Percentiles rank a stretch among this genome's conserved stretches.
Conservation (phyloP, 345 rosid species). For the Cardamine resedifolia region DNA sequence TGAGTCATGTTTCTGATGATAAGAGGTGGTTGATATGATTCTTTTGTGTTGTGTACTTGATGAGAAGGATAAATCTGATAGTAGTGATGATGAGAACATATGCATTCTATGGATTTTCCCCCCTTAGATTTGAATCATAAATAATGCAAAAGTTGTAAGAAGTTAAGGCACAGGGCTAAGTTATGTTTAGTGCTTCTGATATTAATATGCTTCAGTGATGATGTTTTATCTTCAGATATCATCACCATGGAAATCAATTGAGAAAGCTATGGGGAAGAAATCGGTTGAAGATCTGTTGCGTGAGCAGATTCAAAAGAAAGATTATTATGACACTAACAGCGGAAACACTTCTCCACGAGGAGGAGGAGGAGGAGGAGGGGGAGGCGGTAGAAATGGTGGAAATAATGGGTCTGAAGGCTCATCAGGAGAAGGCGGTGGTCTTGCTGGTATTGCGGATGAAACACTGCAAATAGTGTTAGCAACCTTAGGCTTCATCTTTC, state of each 20-base stretch:
- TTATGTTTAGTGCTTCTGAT: slow-evolving; percentile 5
- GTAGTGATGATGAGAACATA: slow-evolving; percentile 40
- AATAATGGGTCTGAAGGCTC: slow-evolving; percentile 39
- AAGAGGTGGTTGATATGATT: neutral
- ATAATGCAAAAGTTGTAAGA: slow-evolving; percentile 1
- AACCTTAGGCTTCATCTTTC: slow-evolving; percentile 55
- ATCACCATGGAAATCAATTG: slow-evolving; percentile 48
- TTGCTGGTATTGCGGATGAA: slow-evolving; percentile 46
- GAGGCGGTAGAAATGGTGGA: slow-evolving; percentile 38
- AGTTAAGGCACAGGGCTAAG: neutral
- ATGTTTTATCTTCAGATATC: slow-evolving; percentile 40
- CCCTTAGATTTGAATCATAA: neutral
- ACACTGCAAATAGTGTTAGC: slow-evolving; percentile 61
- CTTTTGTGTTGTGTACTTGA: neutral
- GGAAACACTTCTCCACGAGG: slow-evolving; percentile 40
- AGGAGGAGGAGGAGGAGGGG: slow-evolving; percentile 37
- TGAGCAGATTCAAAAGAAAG: slow-evolving; percentile 53
- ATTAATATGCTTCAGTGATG: neutral
- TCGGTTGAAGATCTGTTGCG: slow-evolving; percentile 58
- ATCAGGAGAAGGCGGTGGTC: slow-evolving; percentile 44
- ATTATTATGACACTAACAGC: slow-evolving; percentile 17
- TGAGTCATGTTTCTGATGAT: slow-evolving; percentile 10
- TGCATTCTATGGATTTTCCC: neutral
- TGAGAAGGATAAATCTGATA: slow-evolving; percentile 48
- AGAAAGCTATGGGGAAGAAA: slow-evolving; percentile 44